Evolutionary conservation across 2,329 filamentous ascomycete genomes (phyloP), one percentile per base, ranked within the genome.

Genomic region (Karstenula rhodostoma): DNA sequence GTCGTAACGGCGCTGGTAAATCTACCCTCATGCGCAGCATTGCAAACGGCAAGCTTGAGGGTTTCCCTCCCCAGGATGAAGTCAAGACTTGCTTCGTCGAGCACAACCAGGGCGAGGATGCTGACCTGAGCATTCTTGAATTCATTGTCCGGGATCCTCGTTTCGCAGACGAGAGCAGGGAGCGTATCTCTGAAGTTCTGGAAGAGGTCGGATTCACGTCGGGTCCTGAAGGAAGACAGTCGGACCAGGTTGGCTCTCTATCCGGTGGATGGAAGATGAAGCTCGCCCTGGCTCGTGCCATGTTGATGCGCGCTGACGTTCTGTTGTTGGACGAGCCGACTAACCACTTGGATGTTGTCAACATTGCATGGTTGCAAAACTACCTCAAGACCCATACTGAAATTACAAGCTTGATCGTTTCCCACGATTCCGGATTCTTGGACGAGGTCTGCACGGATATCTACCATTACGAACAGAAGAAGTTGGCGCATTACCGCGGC

Each of bases 261-360:
- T 98, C 95, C 46, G 95, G 95, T 81, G 95, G 95, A 77, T 99
- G 95, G 95, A 98, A 98, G 87, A 99, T 99, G 95, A 99, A 99
- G 88, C 84, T 99, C 63, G 95, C 95, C 67, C 82, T 99, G 78
- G 95, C 95, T 55, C 89, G 95, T 73, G 95, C 95, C 66, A 98
- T 99, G 94, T 86, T 99, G 73, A 92, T 95, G 85, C 91, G 90
- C 75, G 94, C 95, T n/a, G 95, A 99, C 77, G 94, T 99, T 53
- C 86, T 99, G 60, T 85, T 99, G 54, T 88, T 99, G 59, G 95
- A 99, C 86, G 95, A 99, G 87, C 95, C 95, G 79, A 99, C 95
- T 72, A 99, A 99, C 84, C 95, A 99, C 81, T 84, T 99, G 77
- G 95, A 99, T 78, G 94, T 98, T 71, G 89, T 89, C 74, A 98